Base-by-base conservation (phyloP, 805 yeast genomes). In the Metschnikowia chrysomelidarum region DNA sequence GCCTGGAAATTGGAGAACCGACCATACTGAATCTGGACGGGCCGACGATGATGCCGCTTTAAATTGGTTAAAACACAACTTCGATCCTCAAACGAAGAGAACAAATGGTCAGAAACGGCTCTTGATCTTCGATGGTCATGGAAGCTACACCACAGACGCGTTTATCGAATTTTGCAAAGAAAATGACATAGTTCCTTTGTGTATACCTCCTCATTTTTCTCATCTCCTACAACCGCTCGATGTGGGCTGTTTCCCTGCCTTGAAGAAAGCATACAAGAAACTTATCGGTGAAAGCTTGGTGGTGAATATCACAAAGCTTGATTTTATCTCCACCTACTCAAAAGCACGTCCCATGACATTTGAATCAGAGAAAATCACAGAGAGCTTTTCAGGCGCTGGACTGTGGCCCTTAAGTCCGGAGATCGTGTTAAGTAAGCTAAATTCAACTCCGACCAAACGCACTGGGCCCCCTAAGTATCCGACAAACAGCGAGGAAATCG, bases 231-330 rank as follows among this genome's bases (percentile, higher is more conserved):
- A 23, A 23, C 25, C 25, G 10, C n/a, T 23, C 7, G 25, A 23
- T 23, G 25, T 23, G 25, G 25, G 25, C 25, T 23, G 25, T 23
- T 23, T 23, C 12, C 6, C 25, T n/a, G 14, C 25, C 14, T 23
- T 23, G 25, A 23, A 23, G n/a, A 23, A 7, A 23, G 25, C 25
- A 6, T 23, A 23, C 25, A 23, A 6, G 6, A 7, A 23, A 23
- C 12, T 11, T n/a, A n/a, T 23, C 25, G n/a, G 10, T 7, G n/a
- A 23, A 23, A 23, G 25, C 7, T 14, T 11, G 25, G 14, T n/a
- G 14, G 12, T 23, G 7, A n/a, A n/a, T n/a, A n/a, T n/a, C n/a
- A n/a, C 25, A 14, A 11, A 23, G 10, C 6, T 23, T 23, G 10
- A 23, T 14, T 23, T 23, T 23, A n/a, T 23, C 12, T 14, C 25